These are phyloP conservation scores for Zymoseptoria passerinii DNA, from an alignment of 2,329 filamentous ascomycete species.

Conservation along the genomic window DNA sequence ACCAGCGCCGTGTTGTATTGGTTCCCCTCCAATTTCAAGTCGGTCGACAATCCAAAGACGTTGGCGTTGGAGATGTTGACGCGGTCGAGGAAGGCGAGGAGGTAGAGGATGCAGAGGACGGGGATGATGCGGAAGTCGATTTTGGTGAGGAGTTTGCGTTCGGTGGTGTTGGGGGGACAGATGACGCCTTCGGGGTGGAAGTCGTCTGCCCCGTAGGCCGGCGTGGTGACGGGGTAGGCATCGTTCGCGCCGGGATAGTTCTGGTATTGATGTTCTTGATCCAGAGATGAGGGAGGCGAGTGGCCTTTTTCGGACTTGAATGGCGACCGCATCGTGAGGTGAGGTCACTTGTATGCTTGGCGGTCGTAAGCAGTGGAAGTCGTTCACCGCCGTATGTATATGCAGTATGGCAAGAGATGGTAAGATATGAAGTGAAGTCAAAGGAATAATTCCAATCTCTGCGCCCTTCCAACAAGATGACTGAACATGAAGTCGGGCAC, in stretches of 20 bases:
- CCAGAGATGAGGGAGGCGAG: slow-evolving; percentile 2
- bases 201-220: slow-evolving; percentile 28
- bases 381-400: too few relatives aligned
- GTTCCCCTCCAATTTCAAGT: slow-evolving; percentile 38
- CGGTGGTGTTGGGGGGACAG: slow-evolving; percentile 44
- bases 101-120: slow-evolving; percentile 43
- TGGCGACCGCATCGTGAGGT: slow-evolving; percentile 5
- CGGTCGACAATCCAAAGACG: slow-evolving; percentile 41
- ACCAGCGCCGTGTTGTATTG: slow-evolving; percentile 42
- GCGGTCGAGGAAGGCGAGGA: slow-evolving; percentile 32
- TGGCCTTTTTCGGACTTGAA: slow-evolving; percentile 3
- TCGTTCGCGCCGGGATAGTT: slow-evolving; percentile 13
- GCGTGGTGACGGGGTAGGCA: background rate
- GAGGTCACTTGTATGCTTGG: background rate
- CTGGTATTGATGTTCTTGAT: slow-evolving; percentile 4
- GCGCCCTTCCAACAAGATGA: background rate
- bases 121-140: slow-evolving; percentile 44
- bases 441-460: background rate
- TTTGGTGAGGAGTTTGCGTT: slow-evolving; percentile 35
- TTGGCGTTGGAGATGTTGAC: slow-evolving; percentile 49
- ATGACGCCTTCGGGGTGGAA: slow-evolving; percentile 4
- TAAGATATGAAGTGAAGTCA: too few relatives aligned
- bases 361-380: background rate
- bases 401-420: too few relatives aligned
- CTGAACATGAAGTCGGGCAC: background rate